Evolutionary conservation across 2,329 filamentous ascomycete genomes (phyloP), one percentile per base, ranked within the genome.

Genomic region (Aspergillus udagawae): DNA sequence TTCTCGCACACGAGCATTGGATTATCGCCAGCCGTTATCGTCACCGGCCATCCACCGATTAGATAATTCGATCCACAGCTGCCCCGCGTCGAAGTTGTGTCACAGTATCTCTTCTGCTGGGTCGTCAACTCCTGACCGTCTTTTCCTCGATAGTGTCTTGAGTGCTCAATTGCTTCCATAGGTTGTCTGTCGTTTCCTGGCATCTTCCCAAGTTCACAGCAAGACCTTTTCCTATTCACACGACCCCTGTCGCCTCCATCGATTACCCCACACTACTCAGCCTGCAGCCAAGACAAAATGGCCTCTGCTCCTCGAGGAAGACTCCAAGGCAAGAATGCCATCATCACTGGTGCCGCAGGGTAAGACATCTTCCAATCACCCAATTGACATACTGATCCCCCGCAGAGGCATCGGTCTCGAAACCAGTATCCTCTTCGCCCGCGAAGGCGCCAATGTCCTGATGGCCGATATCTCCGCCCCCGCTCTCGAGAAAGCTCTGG

Each of bases 341-440:
- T 96, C 72, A 83, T 96, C 76, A 96, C 91, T 54, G 91, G 91
- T 70, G 91, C 89, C 64, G 91, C 87, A 68, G 90, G 91, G 91
- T 95, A 83, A 76, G 86, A 78, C 7, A 29, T 58, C 38, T 48
- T 14, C 25, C 2, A 52, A 50, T 12, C 1, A 35, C 21, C 21
- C 9, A 49, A 47, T 41, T 45, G 49, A 17, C 14, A 54, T 38
- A 41, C 20, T 29, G 42, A 44, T 38, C 9, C 1, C 7, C n/a
- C 10, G 35, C 52, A 76, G 92, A 70, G 92, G 92, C 70, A 97
- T 97, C 70, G 92, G 92, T 64, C 88, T 97, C 51, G 92, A 97
- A 79, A 96, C 92, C 2, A 85, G 84, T 55, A 92, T 97, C 65
- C 88, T 96, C 58, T 96, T 97, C 70, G 88, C 87, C 58, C 89